Percentiles rank a stretch among this genome's conserved stretches.
Evolutionary conservation across 495 filamentous ascomycete genomes (phyloP).

Genomic region (Aspergillus sparsus): DNA sequence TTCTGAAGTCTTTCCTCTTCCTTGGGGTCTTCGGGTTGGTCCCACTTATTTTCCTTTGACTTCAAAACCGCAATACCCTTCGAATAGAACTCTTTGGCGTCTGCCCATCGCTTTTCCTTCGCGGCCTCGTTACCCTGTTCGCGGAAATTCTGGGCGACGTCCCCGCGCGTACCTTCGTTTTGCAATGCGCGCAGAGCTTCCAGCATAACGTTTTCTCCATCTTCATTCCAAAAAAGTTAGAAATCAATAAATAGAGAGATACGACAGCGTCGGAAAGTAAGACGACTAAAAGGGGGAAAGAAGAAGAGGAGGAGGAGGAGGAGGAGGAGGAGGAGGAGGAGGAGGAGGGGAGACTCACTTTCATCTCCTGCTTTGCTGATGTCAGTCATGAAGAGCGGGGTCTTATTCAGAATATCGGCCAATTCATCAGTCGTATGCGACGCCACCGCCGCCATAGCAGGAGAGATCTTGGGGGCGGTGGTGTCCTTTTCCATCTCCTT

Average conservation of each 20-base stretch:
- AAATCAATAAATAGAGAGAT: not conserved
- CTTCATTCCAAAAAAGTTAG: slow-evolving; percentile 25
- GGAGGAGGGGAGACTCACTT: slow-evolving; percentile 34
- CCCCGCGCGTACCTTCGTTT: slow-evolving; percentile 85
- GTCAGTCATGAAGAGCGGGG: slow-evolving; percentile 93
- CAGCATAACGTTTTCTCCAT: slow-evolving; percentile 69
- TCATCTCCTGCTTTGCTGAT: slow-evolving; percentile 69
- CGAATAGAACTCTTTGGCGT: slow-evolving; percentile 88
- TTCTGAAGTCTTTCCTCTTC: slow-evolving; percentile 60
- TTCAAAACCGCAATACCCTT: slow-evolving; percentile 73
- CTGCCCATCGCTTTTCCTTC: slow-evolving; percentile 67
- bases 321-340: too few species aligned
- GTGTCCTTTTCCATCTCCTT: slow-evolving; percentile 38
- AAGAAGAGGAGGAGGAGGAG: not conserved
- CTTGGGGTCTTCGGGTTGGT: slow-evolving; percentile 44
- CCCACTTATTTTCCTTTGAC: slow-evolving; percentile 56
- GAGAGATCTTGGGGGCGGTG: slow-evolving; percentile 52
- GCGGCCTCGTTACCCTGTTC: slow-evolving; percentile 90
- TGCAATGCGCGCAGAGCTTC: slow-evolving; percentile 87
- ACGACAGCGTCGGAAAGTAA: too few species aligned
- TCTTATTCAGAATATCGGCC: slow-evolving; percentile 71
- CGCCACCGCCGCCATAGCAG: slow-evolving; percentile 56
- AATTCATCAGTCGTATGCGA: slow-evolving; percentile 71
- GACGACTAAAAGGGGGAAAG: not conserved
- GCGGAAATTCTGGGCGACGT: slow-evolving; percentile 77